Evolutionary conservation across 352 stramenopile species (phyloP), one percentile per base, ranked within the genome.

Genomic region (Blastocystis sp.): DNA sequence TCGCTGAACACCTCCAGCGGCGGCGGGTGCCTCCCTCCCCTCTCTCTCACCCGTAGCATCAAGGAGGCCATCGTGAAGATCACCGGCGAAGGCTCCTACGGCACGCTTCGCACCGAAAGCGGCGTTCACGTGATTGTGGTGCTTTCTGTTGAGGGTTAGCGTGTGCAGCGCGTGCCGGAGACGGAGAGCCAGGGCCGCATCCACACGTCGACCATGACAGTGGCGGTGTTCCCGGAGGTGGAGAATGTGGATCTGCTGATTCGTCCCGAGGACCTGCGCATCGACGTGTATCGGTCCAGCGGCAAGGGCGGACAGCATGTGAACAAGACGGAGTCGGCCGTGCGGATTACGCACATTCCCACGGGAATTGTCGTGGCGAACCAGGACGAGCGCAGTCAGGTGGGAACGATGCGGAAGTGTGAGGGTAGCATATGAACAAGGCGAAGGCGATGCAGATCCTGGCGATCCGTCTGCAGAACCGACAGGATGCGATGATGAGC

Each of bases 301-400:
- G 96, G 96, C 62, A 95, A 95, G 60, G 96, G 96, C 61, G 96
- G 95, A 0, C 96, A 99, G 92, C 97, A 99, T 90, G 96, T 99
- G n/a, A 99, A 99, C 92, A 99, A 97, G 81, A 98, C 95, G 7
- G 96, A 99, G 89, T 98, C 94, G 66, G 96, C 95, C 10, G 95
- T 98, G 56, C 94, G 97, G 78, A 93, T 99, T 78, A 94, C 96
- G 21, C 96, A 99, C 89, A 94, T 98, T 87, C 96, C 96, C 17
- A 98, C 96, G 59, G 96, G 95, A 28, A 98, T 96, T 59, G 92
- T 93, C 23, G 93, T 93, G 0, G 90, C 90, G 19, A 94, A 90
- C 38, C 86, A 90, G 56, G 88, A 89, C 59, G 84, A 89, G 40
- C 84, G 89, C 21, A 90, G 77, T 70, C 66, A 80, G 43, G 70